These are phyloP conservation scores for Colletotrichum viniferum DNA, from an alignment of 2,329 filamentous ascomycete genomes.

Conservation along the genomic window DNA sequence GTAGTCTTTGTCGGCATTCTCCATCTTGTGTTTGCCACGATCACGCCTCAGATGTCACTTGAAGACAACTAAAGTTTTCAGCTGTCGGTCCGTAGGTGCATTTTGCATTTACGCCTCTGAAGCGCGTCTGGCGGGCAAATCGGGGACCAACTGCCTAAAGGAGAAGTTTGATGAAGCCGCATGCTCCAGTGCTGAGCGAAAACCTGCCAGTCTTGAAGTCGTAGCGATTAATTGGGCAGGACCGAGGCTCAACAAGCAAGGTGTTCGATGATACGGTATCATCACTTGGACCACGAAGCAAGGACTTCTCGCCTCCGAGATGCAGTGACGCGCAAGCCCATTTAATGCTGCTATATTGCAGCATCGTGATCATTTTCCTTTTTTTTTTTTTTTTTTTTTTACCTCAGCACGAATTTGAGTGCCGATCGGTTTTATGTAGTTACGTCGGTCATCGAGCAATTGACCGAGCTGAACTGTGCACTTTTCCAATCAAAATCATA, in stretches of 20 bases:
- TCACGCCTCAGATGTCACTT: neutral
- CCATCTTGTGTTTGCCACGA: neutral
- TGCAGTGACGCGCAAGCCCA: neutral
- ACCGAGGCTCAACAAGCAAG: neutral
- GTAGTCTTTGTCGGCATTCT: neutral
- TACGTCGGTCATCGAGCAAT: neutral
- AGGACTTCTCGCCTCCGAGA: neutral
- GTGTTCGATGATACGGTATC: neutral
- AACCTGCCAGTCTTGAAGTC: neutral
- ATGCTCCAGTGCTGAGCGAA: neutral
- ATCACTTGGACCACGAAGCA: neutral
- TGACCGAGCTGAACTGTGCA: neutral
- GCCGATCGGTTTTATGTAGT: neutral
- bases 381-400: too few species aligned
- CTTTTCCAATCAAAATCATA: neutral
- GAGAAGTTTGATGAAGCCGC: neutral
- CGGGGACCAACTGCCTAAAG: neutral
- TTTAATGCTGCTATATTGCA: neutral
- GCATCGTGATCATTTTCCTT: neutral
- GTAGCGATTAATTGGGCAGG: neutral
- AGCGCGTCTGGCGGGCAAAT: neutral
- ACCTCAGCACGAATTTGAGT: neutral
- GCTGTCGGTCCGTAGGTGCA: neutral
- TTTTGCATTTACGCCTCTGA: neutral
- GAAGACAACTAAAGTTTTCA: neutral